A percentile compares a stretch with the other conserved stretches of the same genome.
Conservation (phyloP, 495 filamentous ascomycete genomes). For the Neurospora hispaniola region DNA sequence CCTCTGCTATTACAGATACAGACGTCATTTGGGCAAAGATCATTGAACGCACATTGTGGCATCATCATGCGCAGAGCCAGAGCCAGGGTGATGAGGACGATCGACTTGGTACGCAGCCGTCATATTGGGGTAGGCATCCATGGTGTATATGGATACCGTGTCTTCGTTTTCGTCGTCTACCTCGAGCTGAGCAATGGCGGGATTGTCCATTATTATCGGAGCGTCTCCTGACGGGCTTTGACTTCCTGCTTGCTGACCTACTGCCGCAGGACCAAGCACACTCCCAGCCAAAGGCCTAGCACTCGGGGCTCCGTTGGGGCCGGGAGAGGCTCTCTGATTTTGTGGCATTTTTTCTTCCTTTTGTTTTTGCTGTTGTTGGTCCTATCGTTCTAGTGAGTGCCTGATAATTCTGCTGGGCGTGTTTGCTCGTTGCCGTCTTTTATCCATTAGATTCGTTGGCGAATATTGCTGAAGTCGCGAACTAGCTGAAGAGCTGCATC, state of each 20-base stretch:
- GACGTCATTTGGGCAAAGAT: not conserved
- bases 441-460: conserved; percentile 13
- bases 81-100: conserved; percentile 6
- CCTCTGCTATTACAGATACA: not conserved
- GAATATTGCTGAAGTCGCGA: not conserved
- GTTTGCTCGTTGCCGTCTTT: conserved; percentile 5
- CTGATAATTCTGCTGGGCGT: conserved; percentile 5
- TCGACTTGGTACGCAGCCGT: conserved; percentile 19
- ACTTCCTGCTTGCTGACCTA: not conserved
- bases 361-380: not conserved
- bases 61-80: conserved; percentile 17
- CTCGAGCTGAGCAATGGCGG: conserved; percentile 1
- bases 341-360: not conserved
- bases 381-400: conserved; percentile 1
- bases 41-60: conserved; percentile 33
- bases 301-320: not conserved
- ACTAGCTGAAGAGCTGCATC: not conserved
- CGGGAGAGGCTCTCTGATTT: not conserved
- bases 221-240: not conserved
- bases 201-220: not conserved
- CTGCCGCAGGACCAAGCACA: not conserved
- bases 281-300: not conserved
- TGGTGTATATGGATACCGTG: conserved; percentile 15
- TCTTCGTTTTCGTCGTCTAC: conserved; percentile 7
- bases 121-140: conserved; percentile 25